Conservation (phyloP, 495 filamentous ascomycete species). For the Coniosporium apollinis region DNA sequence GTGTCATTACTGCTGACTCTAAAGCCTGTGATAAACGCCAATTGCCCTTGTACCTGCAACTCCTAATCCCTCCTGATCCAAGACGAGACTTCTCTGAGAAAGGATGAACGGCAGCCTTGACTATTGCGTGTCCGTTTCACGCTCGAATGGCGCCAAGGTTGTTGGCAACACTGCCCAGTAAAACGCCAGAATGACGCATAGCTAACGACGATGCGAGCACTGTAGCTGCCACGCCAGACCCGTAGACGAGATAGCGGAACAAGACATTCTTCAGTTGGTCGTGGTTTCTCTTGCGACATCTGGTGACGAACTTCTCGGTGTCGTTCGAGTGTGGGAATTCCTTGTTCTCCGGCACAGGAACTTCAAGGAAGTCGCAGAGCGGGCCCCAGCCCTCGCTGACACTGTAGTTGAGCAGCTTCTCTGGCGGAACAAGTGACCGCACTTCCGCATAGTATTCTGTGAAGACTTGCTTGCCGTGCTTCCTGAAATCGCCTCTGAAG, state of each 20-base stretch:
- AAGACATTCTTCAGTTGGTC: conserved; percentile 45
- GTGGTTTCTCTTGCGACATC: conserved; percentile 41
- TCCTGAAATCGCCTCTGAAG: conserved; percentile 20
- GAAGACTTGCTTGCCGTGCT: conserved; percentile 18
- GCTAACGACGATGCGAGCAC: too few species aligned
- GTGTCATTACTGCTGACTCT: too few species aligned
- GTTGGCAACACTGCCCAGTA: too few species aligned
- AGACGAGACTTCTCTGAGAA: too few species aligned
- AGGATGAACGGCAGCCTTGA: too few species aligned
- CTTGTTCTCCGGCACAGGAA: conserved; percentile 35
- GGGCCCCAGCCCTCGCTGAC: conserved; percentile 51
- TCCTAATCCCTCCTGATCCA: too few species aligned
- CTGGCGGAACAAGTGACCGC: conserved; percentile 21
- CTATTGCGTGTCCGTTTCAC: too few species aligned
- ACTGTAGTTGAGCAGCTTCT: conserved; percentile 45
- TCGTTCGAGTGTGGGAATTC: conserved; percentile 33
- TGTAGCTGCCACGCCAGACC: conserved; percentile 19
- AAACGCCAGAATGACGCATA: background rate
- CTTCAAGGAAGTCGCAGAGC: conserved; percentile 50
- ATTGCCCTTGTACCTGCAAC: too few species aligned
- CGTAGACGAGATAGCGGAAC: conserved; percentile 33
- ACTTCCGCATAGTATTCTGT: conserved; percentile 18
- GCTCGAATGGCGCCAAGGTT: too few species aligned
- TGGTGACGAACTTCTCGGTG: conserved; percentile 39
- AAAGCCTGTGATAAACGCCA: too few species aligned